Base-by-base conservation (phyloP, 106 monocot species). In the Allium cepa region DNA sequence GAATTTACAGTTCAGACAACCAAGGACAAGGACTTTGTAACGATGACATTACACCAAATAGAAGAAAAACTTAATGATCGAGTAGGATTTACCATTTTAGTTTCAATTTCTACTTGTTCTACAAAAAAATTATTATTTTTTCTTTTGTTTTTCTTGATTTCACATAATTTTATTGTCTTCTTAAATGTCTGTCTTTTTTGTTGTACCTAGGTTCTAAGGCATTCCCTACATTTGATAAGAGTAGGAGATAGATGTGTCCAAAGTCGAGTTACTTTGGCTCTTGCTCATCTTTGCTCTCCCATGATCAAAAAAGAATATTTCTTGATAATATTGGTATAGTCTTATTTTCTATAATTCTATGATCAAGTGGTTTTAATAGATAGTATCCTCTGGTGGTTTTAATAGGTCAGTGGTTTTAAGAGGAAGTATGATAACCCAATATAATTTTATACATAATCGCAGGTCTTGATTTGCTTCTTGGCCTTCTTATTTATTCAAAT, bases 1-100 rank as follows among this genome's bases (percentile, higher is more conserved):
- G 99, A 99, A 73, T 99, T 93, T 76, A 99, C 90, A 85, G 99
- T 93, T 58, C 99, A 93, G 74, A 92, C 99, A 71, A 99, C 99
- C n/a, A n/a, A n/a, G n/a, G n/a, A n/a, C 16, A 99, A 99, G 59
- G 99, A 99, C 75, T 99, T 92, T 82, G 92, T 99, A 10, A 82
- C 99, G n/a, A 99, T 93, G 73, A 99, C 99, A 73, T 69, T 99
- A 69, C 93, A 99, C 74, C 90, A 92, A 69, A 71, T 99, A 57
- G 99, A 99, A 60, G 99, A 99, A 67, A 99, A 99, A 77, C 89
- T 99, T 46, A 66, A 83, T 81, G 99, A 89, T 60, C 78, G 87
- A 69, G 99, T 99, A 78, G 89, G 89, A 74, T 72, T 60, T 46
- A 14, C 7, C 52, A 63, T 26, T 67, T 11, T 11, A 17, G n/a